phyloP scores from a whole-genome alignment of 768 basidiomycete genomes.

The Leccinum boreale region DNA sequence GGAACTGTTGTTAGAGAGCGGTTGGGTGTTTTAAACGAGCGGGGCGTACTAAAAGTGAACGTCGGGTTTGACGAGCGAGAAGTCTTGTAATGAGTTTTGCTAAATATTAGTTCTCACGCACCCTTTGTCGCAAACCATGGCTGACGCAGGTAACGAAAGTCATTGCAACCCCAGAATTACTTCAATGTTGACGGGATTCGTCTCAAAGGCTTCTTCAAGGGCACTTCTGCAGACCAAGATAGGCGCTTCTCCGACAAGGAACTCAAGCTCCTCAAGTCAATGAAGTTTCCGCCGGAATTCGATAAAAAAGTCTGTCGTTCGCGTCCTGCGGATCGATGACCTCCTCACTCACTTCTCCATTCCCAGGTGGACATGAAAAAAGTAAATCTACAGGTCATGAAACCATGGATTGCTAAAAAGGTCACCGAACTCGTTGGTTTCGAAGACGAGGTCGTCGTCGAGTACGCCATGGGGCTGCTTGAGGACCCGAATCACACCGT shows the following conservation, averaged over 20 bases:
- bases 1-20: slow-evolving; percentile 24
- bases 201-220: slow-evolving; percentile 77
- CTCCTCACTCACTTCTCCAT: background rate
- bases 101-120: slow-evolving; percentile 19
- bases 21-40: slow-evolving; percentile 17
- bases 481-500: slow-evolving; percentile 87
- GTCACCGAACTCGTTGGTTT: slow-evolving; percentile 87
- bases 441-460: slow-evolving; percentile 96
- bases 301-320: slow-evolving; percentile 66
- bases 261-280: slow-evolving; percentile 77
- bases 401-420: slow-evolving; percentile 94
- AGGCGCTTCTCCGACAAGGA: slow-evolving; percentile 95
- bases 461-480: slow-evolving; percentile 92
- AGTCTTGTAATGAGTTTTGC: slow-evolving; percentile 23
- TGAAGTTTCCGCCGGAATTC: slow-evolving; percentile 90
- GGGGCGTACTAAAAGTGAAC: slow-evolving; percentile 27
- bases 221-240: slow-evolving; percentile 88
- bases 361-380: slow-evolving; percentile 89
- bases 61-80: slow-evolving; percentile 33
- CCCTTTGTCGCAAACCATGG: slow-evolving; percentile 39
- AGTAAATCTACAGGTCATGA: slow-evolving; percentile 88
- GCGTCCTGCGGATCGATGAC: background rate
- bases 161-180: slow-evolving; percentile 15
- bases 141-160: slow-evolving; percentile 49
- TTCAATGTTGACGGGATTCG: slow-evolving; percentile 1